Evolutionary conservation across 1,284 basidiomycete genomes (phyloP), one percentile per base, ranked within the genome.

Genomic region (Microbotryomycetes sp.): DNA sequence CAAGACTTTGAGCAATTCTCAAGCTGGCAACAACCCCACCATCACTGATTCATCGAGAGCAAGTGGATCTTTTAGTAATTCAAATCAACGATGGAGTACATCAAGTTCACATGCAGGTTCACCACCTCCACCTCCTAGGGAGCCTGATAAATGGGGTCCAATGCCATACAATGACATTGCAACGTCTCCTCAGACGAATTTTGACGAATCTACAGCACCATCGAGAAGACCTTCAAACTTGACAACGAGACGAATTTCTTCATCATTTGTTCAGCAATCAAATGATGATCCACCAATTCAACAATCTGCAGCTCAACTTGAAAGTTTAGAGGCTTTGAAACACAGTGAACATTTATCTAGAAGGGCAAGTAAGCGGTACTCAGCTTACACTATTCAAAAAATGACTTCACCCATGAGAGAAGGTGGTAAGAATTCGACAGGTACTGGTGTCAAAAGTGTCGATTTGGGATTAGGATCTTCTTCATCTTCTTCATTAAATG

Each of bases 281-380:
- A 15, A n/a, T n/a, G 15, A 46, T 15, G 15, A 46, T 15, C 15
- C 15, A 46, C 15, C 45, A n/a, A n/a, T n/a, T n/a, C n/a, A n/a
- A 4, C 54, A 56, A n/a, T 49, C 36, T 7, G 51, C 51, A 15
- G 48, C 42, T 16, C 65, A 63, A 25, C 36, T 58, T 2, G 56
- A 63, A 58, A 92, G 91, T 7, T 81, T 97, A 16, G 89, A 89
- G 12, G 91, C 91, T 1, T 81, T 98, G 48, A 88, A 93, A 75
- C 85, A 86, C 67, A 85, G 84, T 49, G 92, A 96, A 68, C 84
- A 86, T 1, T 81, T 97, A 22, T 91, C 94, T 73, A 84, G 94
- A 12, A 82, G 94, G 47, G 94, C 94, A 3, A 93, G 90, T 28
- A 97, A 97, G 74, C 87, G 94, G 0, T 98, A 94, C 78, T 97